Evolutionary conservation across 1,284 basidiomycete species (phyloP).

Genomic region (Ganoderma leucocontextum): DNA sequence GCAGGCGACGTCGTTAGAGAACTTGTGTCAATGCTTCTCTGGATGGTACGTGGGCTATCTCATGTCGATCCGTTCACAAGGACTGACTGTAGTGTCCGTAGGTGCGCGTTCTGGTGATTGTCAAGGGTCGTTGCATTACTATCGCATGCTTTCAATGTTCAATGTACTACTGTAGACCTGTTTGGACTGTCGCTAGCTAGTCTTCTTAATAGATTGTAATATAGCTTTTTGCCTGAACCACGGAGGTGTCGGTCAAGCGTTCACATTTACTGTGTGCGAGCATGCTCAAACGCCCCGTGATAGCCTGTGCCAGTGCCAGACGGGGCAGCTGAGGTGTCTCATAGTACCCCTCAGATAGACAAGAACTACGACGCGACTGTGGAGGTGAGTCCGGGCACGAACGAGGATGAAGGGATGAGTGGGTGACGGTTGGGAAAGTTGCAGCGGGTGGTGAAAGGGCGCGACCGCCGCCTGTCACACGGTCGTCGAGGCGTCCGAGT

Average conservation of each 20-base stretch:
- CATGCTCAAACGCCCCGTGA: neutral
- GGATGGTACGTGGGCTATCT: constrained; percentile 73
- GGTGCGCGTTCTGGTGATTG: constrained; percentile 54
- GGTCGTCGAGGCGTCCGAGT: constrained; percentile 22
- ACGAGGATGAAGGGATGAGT: constrained; percentile 3
- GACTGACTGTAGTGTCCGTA: constrained; percentile 24
- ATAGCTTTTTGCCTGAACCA: constrained; percentile 10
- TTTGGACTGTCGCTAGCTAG: constrained; percentile 22
- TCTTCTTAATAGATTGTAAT: constrained; percentile 28
- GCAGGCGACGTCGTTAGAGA: constrained; percentile 92
- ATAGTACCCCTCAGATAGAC: neutral
- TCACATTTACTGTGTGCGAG: too few species aligned
- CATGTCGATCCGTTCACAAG: neutral
- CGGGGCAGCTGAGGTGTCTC: too few species aligned
- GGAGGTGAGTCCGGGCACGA: too few species aligned
- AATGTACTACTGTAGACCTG: constrained; percentile 28
- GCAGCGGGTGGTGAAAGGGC: constrained; percentile 30
- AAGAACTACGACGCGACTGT: neutral
- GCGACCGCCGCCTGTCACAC: constrained; percentile 28
- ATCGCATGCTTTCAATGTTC: constrained; percentile 29
- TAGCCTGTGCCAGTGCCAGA: neutral
- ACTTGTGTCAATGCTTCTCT: constrained; percentile 95
- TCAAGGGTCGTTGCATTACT: constrained; percentile 12
- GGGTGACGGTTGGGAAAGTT: constrained; percentile 25
- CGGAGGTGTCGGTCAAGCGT: neutral